Conservation (phyloP, 2,329 filamentous ascomycete genomes). For the Ceratocystis cubensis region DNA sequence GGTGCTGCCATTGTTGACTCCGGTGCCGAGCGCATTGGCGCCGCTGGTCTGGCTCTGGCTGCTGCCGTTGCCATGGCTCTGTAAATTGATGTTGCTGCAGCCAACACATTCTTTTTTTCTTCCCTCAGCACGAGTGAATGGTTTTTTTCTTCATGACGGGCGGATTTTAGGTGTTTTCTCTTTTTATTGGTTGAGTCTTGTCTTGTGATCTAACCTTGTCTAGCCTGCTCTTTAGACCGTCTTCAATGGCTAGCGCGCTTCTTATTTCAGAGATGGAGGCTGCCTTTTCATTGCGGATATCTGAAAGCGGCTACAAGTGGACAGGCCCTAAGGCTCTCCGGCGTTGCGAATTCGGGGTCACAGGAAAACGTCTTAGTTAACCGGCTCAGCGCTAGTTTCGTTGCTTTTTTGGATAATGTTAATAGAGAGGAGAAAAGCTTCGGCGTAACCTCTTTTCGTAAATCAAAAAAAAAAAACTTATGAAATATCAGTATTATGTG, state of each 20-base stretch:
- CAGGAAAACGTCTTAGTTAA: conserved; percentile 8
- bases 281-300: not conserved
- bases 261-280: not conserved
- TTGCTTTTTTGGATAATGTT: not conserved
- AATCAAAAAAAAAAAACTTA: not conserved
- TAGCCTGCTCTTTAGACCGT: not conserved
- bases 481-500: too few species aligned
- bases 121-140: not conserved
- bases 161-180: not conserved
- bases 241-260: not conserved
- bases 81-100: conserved; percentile 22
- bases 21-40: conserved; percentile 26
- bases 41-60: conserved; percentile 25
- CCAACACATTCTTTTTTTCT: not conserved
- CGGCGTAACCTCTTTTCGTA: not conserved
- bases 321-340: not conserved
- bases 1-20: conserved; percentile 22
- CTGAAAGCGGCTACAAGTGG: not conserved
- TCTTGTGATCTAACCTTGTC: not conserved
- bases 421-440: not conserved
- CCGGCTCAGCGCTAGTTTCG: not conserved
- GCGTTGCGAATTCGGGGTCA: conserved; percentile 7
- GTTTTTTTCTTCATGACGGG: conserved; percentile 1
- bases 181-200: not conserved
- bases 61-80: conserved; percentile 28